Conservation (phyloP, 179 eudicot genomes). For the Spinacia oleracea region DNA sequence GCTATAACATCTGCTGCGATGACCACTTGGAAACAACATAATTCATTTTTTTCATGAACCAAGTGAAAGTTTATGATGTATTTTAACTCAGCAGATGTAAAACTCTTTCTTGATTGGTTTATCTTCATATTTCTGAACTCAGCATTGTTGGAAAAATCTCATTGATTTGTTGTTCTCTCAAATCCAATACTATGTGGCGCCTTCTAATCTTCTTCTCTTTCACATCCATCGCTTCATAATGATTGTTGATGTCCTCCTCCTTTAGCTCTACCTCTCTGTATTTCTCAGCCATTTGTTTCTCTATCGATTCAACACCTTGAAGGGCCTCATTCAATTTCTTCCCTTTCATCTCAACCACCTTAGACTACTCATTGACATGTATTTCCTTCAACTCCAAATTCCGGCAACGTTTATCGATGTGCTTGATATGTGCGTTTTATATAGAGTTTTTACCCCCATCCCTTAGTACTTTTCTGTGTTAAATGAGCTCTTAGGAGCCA, state of each 20-base stretch:
- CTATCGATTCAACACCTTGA: not conserved
- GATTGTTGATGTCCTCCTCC: not conserved
- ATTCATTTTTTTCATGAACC: not conserved
- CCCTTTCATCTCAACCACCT: not conserved
- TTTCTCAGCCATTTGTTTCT: not conserved
- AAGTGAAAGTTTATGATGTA: not conserved
- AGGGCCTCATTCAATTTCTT: not conserved
- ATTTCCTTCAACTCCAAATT: too few relatives aligned
- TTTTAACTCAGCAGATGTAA: not conserved
- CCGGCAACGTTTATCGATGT: too few relatives aligned
- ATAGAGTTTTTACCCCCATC: too few relatives aligned
- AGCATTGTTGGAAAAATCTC: not conserved
- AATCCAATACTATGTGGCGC: slow-evolving; percentile 18
- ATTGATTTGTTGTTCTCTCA: slow-evolving; percentile 17
- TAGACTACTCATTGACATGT: too few relatives aligned
- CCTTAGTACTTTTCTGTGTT: too few relatives aligned
- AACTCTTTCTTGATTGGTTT: not conserved
- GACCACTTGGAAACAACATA: not conserved
- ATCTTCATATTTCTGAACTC: not conserved
- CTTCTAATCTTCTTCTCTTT: slow-evolving; percentile 4
- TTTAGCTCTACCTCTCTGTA: not conserved
- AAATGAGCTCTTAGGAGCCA: too few relatives aligned
- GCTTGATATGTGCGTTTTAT: too few relatives aligned
- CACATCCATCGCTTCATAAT: not conserved
- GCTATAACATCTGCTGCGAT: not conserved